Evolutionary conservation across 768 basidiomycete genomes (phyloP).

Genomic region (Boletus patriciae): DNA sequence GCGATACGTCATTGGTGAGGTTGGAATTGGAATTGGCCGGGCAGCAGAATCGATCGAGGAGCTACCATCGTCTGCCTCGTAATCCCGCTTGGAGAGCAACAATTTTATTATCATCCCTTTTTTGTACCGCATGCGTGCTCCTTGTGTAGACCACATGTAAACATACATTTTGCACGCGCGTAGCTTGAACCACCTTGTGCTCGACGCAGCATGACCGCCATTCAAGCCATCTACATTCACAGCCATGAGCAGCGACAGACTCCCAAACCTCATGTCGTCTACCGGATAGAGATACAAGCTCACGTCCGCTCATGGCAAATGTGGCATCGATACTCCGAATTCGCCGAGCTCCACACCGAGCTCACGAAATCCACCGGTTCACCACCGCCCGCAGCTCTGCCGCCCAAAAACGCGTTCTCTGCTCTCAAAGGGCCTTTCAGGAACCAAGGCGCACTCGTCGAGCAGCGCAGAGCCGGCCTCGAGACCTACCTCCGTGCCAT

Average conservation of each 20-base stretch:
- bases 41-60: conserved; percentile 39
- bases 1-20: conserved; percentile 73
- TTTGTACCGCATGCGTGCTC: conserved; percentile 5
- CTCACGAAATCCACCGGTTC: conserved; percentile 76
- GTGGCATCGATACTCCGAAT: conserved; percentile 94
- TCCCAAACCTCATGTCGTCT: conserved; percentile 82
- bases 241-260: conserved; percentile 63
- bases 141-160: conserved; percentile 21
- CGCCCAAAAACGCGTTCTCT: conserved; percentile 79
- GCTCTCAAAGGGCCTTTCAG: conserved; percentile 55
- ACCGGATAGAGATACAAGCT: conserved; percentile 80
- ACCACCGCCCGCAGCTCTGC: conserved; percentile 77
- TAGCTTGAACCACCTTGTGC: conserved; percentile 3
- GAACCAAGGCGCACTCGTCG: conserved; percentile 59
- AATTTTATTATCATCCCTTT: background rate
- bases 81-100: background rate
- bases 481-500: conserved; percentile 88
- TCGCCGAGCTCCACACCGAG: conserved; percentile 81
- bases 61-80: conserved; percentile 11
- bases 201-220: conserved; percentile 55
- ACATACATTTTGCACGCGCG: background rate
- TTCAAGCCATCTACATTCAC: conserved; percentile 73
- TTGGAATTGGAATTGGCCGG: conserved; percentile 54
- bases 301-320: conserved; percentile 92
- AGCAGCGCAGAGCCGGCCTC: conserved; percentile 74